Conservation (phyloP, 495 filamentous ascomycete species). For the Tricharina praecox region DNA sequence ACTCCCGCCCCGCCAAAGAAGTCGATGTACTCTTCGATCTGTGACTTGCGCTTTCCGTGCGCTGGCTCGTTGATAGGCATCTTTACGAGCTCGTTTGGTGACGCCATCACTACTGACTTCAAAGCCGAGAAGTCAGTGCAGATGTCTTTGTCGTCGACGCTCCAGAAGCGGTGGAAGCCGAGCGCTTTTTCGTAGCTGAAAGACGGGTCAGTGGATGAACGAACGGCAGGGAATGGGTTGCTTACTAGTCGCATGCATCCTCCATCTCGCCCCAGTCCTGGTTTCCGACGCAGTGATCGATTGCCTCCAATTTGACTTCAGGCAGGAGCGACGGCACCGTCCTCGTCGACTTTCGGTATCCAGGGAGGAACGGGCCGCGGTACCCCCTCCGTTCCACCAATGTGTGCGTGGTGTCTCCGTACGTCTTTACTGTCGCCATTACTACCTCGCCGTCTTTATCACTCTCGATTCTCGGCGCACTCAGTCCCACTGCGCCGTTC, state of each 20-base stretch:
- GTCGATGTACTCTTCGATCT: slow-evolving; percentile 85
- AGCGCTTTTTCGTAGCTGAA: slow-evolving; percentile 63
- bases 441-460: slow-evolving; percentile 41
- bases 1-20: slow-evolving; percentile 77
- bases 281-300: slow-evolving; percentile 92
- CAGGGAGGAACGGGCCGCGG: slow-evolving; percentile 60
- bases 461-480: slow-evolving; percentile 34
- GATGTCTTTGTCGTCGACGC: slow-evolving; percentile 71
- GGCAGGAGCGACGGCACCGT: slow-evolving; percentile 43
- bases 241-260: slow-evolving; percentile 57
- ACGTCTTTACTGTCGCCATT: slow-evolving; percentile 64
- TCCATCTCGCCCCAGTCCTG: slow-evolving; percentile 84
- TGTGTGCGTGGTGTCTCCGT: slow-evolving; percentile 84
- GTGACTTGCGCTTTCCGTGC: slow-evolving; percentile 61
- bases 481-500: slow-evolving; percentile 50
- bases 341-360: slow-evolving; percentile 39
- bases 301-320: slow-evolving; percentile 43
- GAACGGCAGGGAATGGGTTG: too few species aligned
- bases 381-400: slow-evolving; percentile 54
- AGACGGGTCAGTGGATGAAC: slow-evolving; percentile 20
- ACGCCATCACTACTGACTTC: slow-evolving; percentile 73
- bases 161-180: slow-evolving; percentile 92
- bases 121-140: slow-evolving; percentile 79
- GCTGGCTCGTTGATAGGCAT: slow-evolving; percentile 98
- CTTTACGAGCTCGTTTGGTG: slow-evolving; percentile 64